Evolutionary conservation across 2,329 filamentous ascomycete species (phyloP).

Genomic region (Fusarium guadeloupense): DNA sequence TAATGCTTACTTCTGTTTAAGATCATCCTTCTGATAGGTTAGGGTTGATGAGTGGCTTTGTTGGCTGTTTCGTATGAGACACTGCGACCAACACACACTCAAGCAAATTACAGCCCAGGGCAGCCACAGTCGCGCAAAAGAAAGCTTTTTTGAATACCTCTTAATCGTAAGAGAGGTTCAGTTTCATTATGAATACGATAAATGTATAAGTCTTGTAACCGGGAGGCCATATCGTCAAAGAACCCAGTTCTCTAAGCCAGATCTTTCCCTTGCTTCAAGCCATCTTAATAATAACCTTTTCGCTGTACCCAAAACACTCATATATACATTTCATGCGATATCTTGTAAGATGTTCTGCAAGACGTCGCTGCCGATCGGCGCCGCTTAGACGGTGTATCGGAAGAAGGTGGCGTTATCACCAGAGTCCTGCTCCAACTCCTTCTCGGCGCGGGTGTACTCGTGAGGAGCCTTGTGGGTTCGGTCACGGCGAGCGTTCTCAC

Average conservation of each 20-base stretch:
- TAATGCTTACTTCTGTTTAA: background rate
- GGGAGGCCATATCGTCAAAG: conserved; percentile 10
- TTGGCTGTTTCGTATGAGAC: conserved; percentile 5
- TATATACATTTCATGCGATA: conserved; percentile 37
- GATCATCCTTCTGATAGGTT: conserved; percentile 13
- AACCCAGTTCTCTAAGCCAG: conserved; percentile 10
- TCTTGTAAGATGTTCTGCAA: conserved; percentile 40
- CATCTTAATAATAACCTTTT: conserved; percentile 17
- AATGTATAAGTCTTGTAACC: conserved; percentile 23
- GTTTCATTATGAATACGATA: conserved; percentile 24
- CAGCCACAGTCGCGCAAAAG: background rate
- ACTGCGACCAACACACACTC: background rate
- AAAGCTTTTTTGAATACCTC: conserved; percentile 10
- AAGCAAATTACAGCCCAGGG: background rate
- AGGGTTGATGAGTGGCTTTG: background rate
- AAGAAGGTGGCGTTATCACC: conserved; percentile 68
- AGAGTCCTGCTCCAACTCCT: conserved; percentile 59
- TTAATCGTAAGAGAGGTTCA: conserved; percentile 18
- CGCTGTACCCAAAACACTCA: conserved; percentile 21
- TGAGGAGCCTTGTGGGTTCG: conserved; percentile 55
- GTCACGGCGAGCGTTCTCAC: conserved; percentile 66
- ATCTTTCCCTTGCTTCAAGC: conserved; percentile 10
- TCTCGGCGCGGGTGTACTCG: conserved; percentile 64
- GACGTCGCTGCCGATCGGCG: conserved; percentile 1
- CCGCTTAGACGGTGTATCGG: conserved; percentile 60